Evolutionary conservation across 2,329 filamentous ascomycete species (phyloP), one percentile per base, ranked within the genome.

Genomic region (Xylariaceae sp.): DNA sequence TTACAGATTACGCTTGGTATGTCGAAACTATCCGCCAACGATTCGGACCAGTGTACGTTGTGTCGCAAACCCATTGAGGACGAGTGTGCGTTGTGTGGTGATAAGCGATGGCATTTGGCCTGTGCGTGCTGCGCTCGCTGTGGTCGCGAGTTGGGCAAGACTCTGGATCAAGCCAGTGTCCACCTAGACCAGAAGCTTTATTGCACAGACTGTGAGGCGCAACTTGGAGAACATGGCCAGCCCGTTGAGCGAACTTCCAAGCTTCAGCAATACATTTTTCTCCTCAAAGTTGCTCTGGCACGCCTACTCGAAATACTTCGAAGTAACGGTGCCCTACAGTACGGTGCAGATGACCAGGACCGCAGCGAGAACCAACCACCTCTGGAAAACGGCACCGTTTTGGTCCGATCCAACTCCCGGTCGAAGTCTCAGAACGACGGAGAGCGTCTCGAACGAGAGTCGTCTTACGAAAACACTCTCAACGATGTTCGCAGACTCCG

Each of bases 31-130:
- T 88, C 88, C 8, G 85, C 88, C 53, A 85, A 88, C 69, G 84
- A 88, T 68, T 92, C 89, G 2, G 94, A 99, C 73, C 89, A 94
- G 64, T 99, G 94, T 72, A 80, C 83, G 3, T 76, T 83, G 23
- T 99, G 94, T 74, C 83, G 86, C 62, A 88, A 92, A 66, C 90
- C 94, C 8, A 93, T 99, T 57, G 94, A 99, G 71, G 93, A 97
- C 72, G 93, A 95, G 72, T 99, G 94, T 73, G 85, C 90, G 62
- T 86, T 87, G 68, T 80, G 82, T 62, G 87, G 85, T 49, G 86
- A 93, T 61, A 83, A 83, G 71, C 85, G 92, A 66, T 96, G 93
- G 86, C 94, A 99, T 72, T 77, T 90, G 51, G 82, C 82, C 51
- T 97, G 95, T 74, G 82, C 96, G 62, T 87, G 83, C 57, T 99